Base-by-base conservation (phyloP, 306 rosid genomes). In the Medicago ruthenica region DNA sequence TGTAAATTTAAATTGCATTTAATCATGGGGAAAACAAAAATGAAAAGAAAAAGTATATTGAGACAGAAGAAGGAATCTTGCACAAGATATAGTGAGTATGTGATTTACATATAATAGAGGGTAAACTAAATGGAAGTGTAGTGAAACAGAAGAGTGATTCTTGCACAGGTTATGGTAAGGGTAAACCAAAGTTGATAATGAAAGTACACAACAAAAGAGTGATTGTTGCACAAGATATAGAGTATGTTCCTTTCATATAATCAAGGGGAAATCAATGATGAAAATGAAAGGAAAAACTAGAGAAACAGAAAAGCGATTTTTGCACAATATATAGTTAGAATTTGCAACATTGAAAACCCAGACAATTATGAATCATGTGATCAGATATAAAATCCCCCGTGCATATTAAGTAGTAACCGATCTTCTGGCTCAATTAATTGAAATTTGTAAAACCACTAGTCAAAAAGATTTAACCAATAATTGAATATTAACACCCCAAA, bases 301-400 rank as follows among this genome's bases (percentile, higher is more conserved):
- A 36, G 68, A 62, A 65, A 40, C 16, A 40, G 64, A 22, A 12
- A n/a, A 22, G 9, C 5, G 4, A 12, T 22, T 11, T 14, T 58
- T 22, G 39, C 39, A 58, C 8, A 45, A 45, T 22, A 21, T 58
- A 10, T 58, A 11, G 8, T 1, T 37, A 39, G 39, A 18, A 13
- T 37, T 55, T 64, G 40, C 55, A 71, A 62, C 58, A 31, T 48
- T 63, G 10, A 22, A 78, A 71, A 41, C 36, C 22, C n/a, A 54
- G 61, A 79, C 51, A 62, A 47, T 42, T 58, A 42, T 4, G 79
- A 17, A 21, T 40, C 47, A 37, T 15, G 5, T 14, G 65, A 57
- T 67, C 41, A 64, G 79, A 41, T 45, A 65, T 42, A 34, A 65
- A 10, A 13, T 9, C 42, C 7, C 15, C 3, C 14, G 45, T 16